Conservation (phyloP, 2,329 filamentous ascomycete species). For the Xylaria sp. region DNA sequence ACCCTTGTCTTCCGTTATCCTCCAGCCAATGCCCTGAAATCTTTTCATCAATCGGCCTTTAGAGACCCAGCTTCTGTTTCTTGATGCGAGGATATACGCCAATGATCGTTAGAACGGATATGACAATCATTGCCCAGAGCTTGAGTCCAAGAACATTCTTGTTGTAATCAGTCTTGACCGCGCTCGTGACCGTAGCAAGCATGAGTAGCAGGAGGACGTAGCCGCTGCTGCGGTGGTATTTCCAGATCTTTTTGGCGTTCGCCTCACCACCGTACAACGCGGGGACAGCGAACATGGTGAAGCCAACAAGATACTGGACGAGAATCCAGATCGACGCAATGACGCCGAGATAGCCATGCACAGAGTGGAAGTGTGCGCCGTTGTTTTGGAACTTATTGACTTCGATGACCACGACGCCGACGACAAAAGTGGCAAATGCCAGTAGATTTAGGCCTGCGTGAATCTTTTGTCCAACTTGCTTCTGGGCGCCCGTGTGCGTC, state of each 20-base stretch:
- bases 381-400: conserved; percentile 81
- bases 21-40: neutral
- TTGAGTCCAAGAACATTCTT: conserved; percentile 74
- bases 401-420: conserved; percentile 77
- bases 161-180: conserved; percentile 81
- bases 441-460: conserved; percentile 78
- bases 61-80: conserved; percentile 80
- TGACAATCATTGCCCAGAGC: conserved; percentile 78
- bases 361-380: conserved; percentile 79
- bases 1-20: neutral
- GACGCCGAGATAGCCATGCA: conserved; percentile 86
- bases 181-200: conserved; percentile 77
- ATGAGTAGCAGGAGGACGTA: conserved; percentile 78
- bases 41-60: neutral
- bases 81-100: conserved; percentile 84
- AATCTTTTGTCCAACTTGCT: conserved; percentile 65
- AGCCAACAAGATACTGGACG: conserved; percentile 80
- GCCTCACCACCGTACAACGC: conserved; percentile 79
- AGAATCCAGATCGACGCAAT: conserved; percentile 75
- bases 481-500: conserved; percentile 80
- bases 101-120: conserved; percentile 70
- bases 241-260: conserved; percentile 85
- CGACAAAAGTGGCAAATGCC: conserved; percentile 68
- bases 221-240: conserved; percentile 84
- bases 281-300: conserved; percentile 83